Base-by-base conservation (phyloP, 352 stramenopile genomes). In the Phytopythium helicoides region DNA sequence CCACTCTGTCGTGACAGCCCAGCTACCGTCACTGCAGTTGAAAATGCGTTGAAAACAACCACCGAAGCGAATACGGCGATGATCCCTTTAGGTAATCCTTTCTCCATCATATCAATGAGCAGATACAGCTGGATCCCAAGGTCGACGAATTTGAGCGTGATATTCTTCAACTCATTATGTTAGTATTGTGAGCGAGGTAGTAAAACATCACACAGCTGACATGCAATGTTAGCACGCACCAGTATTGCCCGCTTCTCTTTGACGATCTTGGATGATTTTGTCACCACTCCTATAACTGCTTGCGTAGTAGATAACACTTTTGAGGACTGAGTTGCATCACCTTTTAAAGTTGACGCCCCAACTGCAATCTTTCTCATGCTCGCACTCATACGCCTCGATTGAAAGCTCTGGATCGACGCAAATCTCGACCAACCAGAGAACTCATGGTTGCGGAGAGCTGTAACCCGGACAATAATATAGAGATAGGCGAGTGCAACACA, bases 61-160 rank as follows among this genome's bases (percentile, higher is more conserved):
- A 58, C 15, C 26, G 15, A 19, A 4, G 22, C 6, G 23, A 55
- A 19, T 7, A 18, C 5, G 15, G 38, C 38, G 12, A 58, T 34
- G 6, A 66, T 11, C n/a, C 22, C 39, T 8, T 45, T 34, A 0
- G 58, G 58, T 0, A 58, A 33, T 1, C 58, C 53, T 5, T 39
- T 33, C 28, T 58, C 53, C 19, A 66, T 47, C 10, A 61, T 22
- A 37, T 62, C 25, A 5, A 62, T 18, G 10, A 66, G 46, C 23
- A 52, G 21, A 1, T 41, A 22, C 11, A 25, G 23, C 42, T 62
- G 53, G 16, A 58, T 46, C 6, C 10, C 26, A 19, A 66, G n/a
- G 8, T 52, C 41, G 6, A 41, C 35, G 0, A 38, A 23, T 16
- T 55, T 55, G 18, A 55, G 23, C 15, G 9, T 22, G 9, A 47